phyloP scores from a whole-genome alignment of 352 stramenopile species.

The Phytophthora podocarpi region DNA sequence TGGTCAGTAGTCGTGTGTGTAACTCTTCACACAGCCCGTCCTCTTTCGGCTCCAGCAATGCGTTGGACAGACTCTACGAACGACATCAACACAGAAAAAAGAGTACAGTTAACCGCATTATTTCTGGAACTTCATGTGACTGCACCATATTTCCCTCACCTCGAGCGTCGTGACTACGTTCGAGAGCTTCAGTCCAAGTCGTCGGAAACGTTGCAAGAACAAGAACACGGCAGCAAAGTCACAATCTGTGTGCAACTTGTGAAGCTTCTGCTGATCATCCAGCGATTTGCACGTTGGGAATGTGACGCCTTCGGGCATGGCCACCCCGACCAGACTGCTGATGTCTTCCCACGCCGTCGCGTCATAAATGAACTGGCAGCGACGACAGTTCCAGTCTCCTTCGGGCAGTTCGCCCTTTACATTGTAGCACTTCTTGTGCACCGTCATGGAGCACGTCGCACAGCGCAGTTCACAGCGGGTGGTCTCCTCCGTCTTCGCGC shows the following conservation, averaged over 20 bases:
- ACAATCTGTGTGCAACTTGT: conserved; percentile 45
- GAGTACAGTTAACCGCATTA: background rate
- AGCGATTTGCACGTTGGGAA: conserved; percentile 49
- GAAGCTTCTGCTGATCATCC: conserved; percentile 31
- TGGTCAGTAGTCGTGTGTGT: conserved; percentile 51
- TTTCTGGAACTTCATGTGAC: background rate
- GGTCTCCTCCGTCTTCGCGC: conserved; percentile 50
- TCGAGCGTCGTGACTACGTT: conserved; percentile 51
- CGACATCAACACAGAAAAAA: background rate
- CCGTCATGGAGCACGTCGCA: conserved; percentile 64
- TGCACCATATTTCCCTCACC: conserved; percentile 19
- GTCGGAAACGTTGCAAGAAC: conserved; percentile 71
- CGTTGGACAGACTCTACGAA: conserved; percentile 39
- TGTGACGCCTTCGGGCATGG: conserved; percentile 15
- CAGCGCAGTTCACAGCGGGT: conserved; percentile 69
- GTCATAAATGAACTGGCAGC: conserved; percentile 58
- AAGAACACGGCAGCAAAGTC: conserved; percentile 68
- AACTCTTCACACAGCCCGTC: conserved; percentile 47
- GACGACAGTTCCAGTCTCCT: conserved; percentile 59
- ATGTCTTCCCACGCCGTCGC: conserved; percentile 31
- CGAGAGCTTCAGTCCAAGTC: conserved; percentile 56
- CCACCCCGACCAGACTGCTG: conserved; percentile 21
- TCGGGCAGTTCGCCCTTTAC: conserved; percentile 49
- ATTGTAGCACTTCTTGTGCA: conserved; percentile 75
- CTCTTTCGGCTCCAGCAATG: conserved; percentile 40